phyloP scores from a whole-genome alignment of 768 basidiomycete species.

The Tephrocybe sp. region DNA sequence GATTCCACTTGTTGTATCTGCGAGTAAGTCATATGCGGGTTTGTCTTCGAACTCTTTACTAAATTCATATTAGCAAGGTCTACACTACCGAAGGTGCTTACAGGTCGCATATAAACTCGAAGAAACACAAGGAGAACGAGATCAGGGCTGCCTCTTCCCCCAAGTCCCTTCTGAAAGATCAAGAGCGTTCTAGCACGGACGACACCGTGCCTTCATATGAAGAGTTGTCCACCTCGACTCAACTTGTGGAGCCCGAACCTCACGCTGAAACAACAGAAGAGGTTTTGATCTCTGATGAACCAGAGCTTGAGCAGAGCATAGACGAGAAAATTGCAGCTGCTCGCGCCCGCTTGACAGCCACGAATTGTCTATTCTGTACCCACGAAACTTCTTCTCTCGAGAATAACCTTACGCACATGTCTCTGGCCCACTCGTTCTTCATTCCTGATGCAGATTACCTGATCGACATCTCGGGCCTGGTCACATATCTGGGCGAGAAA shows the following conservation, averaged over 20 bases:
- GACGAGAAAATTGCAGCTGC: slow-evolving; percentile 77
- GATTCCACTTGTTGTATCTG: slow-evolving; percentile 75
- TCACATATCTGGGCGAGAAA: slow-evolving; percentile 89
- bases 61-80: slow-evolving; percentile 58
- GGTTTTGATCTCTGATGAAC: slow-evolving; percentile 36
- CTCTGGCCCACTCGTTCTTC: slow-evolving; percentile 86
- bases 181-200: neutral
- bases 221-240: slow-evolving; percentile 5
- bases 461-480: slow-evolving; percentile 77
- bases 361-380: slow-evolving; percentile 87
- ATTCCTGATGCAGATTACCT: slow-evolving; percentile 93
- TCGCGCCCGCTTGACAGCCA: slow-evolving; percentile 57
- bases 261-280: slow-evolving; percentile 23
- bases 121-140: slow-evolving; percentile 84
- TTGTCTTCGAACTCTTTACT: slow-evolving; percentile 4
- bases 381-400: slow-evolving; percentile 49
- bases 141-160: slow-evolving; percentile 39
- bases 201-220: slow-evolving; percentile 2
- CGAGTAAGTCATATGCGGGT: slow-evolving; percentile 59
- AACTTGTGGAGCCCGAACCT: slow-evolving; percentile 17
- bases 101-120: slow-evolving; percentile 83
- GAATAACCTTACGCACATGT: slow-evolving; percentile 86
- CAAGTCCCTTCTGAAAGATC: neutral
- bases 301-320: slow-evolving; percentile 56
- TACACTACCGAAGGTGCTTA: slow-evolving; percentile 92